Percentiles rank a stretch among this genome's conserved stretches.
These are phyloP conservation scores for Magnolia kwangsiensis DNA, from an alignment of 164 flowering plant species.

Conservation along the genomic window DNA sequence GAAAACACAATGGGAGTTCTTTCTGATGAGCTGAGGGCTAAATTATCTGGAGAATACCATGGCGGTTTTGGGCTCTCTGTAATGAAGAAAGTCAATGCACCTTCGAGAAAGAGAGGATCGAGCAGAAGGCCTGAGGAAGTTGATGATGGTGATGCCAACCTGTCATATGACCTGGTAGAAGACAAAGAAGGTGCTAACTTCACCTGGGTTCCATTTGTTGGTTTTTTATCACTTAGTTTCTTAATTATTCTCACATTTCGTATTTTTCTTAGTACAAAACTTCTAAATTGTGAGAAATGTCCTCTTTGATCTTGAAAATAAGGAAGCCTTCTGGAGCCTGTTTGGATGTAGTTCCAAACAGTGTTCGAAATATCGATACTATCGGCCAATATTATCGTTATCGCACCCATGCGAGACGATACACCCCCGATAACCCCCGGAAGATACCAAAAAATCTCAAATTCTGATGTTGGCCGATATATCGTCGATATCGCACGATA, in stretches of 20 bases:
- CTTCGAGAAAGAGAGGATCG: conserved; percentile 23
- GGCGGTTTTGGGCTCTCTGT: conserved; percentile 38
- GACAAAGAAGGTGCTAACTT: conserved; percentile 37
- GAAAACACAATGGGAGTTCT: conserved; percentile 78
- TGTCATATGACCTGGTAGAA: conserved; percentile 14
- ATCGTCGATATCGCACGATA: no score
- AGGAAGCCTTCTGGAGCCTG: no score
- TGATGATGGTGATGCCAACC: conserved; percentile 14
- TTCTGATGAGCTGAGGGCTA: conserved; percentile 61
- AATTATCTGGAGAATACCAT: conserved; percentile 61
- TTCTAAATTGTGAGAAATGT: background rate
- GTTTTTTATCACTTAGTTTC: background rate
- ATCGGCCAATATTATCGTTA: no score
- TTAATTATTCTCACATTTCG: background rate
- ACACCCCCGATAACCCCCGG: no score
- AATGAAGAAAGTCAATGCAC: conserved; percentile 39
- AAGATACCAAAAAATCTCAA: no score
- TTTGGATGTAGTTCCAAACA: no score
- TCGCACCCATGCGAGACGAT: no score
- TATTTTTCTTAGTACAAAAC: background rate
- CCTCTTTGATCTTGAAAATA: no score
- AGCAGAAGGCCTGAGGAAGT: conserved; percentile 30
- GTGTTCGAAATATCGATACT: no score
- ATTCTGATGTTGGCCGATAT: no score
- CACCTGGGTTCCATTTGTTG: background rate